Evolutionary conservation across 2,329 filamentous ascomycete species (phyloP).

Genomic region (Tympanopsis confertula): DNA sequence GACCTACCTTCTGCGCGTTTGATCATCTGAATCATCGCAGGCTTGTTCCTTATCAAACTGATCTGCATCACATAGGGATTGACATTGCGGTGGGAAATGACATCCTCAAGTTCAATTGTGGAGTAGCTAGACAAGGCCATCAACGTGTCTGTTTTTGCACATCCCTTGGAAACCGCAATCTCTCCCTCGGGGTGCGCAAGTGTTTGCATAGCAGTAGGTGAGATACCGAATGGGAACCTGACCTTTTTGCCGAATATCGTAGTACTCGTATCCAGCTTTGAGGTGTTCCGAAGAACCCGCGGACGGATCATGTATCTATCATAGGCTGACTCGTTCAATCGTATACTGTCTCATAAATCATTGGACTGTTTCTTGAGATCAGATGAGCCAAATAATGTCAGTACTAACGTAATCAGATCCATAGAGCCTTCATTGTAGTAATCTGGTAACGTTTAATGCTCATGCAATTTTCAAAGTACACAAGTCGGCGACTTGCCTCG

Average conservation of each 20-base stretch:
- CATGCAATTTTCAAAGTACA: too few relatives aligned
- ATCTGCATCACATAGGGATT: not conserved
- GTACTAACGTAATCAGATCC: not conserved
- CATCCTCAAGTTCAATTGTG: not conserved
- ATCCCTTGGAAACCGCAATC: not conserved
- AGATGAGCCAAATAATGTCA: not conserved
- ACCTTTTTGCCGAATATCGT: not conserved
- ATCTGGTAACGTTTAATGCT: too few relatives aligned
- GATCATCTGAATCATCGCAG: not conserved
- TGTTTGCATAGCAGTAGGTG: not conserved
- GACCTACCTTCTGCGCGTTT: not conserved
- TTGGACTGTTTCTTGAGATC: not conserved
- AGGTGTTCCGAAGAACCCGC: not conserved
- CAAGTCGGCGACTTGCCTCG: too few relatives aligned
- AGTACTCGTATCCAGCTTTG: not conserved
- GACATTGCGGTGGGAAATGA: not conserved
- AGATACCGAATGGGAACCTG: not conserved
- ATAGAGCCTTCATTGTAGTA: not conserved
- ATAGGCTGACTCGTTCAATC: not conserved
- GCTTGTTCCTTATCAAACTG: not conserved
- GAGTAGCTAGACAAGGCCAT: not conserved
- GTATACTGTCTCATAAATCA: not conserved
- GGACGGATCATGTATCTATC: not conserved
- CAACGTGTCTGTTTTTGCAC: not conserved
- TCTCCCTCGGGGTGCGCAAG: not conserved